Conservation (phyloP, 352 stramenopile genomes). For the Globisporangium apiculatum region DNA sequence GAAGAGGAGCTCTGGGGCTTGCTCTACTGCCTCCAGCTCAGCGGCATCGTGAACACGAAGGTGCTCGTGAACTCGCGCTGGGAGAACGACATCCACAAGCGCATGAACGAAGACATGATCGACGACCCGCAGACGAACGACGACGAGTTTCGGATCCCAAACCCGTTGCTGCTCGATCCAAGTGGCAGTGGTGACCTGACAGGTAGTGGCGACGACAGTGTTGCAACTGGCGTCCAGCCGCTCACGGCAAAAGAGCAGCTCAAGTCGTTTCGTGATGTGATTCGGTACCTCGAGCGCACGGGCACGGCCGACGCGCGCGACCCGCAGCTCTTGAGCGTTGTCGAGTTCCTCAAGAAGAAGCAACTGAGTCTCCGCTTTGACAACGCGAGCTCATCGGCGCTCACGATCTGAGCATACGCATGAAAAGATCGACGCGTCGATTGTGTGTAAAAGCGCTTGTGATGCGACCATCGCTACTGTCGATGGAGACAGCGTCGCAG, state of each 20-base stretch:
- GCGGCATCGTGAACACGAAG: conserved; percentile 81
- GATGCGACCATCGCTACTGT: no score
- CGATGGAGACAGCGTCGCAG: no score
- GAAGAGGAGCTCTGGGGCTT: conserved; percentile 82
- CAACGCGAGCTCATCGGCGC: conserved; percentile 74
- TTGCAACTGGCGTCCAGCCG: conserved; percentile 27
- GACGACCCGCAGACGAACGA: conserved; percentile 77
- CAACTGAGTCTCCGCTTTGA: conserved; percentile 82
- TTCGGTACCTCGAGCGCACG: conserved; percentile 77
- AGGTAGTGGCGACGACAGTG: conserved; percentile 10
- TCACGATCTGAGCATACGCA: conserved; percentile 55
- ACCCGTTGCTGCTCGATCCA: conserved; percentile 30
- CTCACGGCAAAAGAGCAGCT: conserved; percentile 74
- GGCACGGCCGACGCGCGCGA: conserved; percentile 57
- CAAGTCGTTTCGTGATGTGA: conserved; percentile 82
- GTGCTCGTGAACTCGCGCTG: conserved; percentile 83
- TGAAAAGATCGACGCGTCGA: not conserved
- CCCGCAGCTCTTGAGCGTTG: conserved; percentile 64
- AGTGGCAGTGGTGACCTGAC: not conserved
- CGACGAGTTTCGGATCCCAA: conserved; percentile 72
- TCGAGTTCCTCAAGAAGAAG: conserved; percentile 87
- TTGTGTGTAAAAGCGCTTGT: no score
- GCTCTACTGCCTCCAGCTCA: conserved; percentile 82
- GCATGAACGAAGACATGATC: conserved; percentile 85
- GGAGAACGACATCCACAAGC: conserved; percentile 88